Conservation (phyloP, 2,329 filamentous ascomycete species). For the Ceratocystis ficicola region DNA sequence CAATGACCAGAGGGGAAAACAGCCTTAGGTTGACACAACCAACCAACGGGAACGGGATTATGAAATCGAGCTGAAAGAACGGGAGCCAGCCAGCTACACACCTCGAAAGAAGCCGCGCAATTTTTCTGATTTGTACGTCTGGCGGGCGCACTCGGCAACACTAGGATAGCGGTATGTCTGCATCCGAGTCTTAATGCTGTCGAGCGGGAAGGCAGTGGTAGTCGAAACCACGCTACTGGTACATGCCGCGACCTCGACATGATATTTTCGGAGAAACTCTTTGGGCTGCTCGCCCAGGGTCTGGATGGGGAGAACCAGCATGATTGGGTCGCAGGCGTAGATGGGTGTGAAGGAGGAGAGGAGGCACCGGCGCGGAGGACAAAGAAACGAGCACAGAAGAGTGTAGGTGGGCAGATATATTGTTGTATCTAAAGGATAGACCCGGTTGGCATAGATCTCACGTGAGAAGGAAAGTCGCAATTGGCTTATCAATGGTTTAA, state of each 20-base stretch:
- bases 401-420: background rate
- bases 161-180: constrained; percentile 71
- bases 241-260: constrained; percentile 68
- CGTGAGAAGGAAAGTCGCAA: background rate
- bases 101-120: constrained; percentile 69
- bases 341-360: background rate
- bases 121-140: constrained; percentile 65
- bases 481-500: background rate
- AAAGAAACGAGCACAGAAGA: background rate
- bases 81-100: constrained; percentile 31
- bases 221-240: constrained; percentile 67
- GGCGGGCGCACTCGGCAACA: constrained; percentile 59
- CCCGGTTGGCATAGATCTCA: background rate
- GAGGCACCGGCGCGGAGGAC: background rate
- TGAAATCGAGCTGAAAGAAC: background rate
- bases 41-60: background rate
- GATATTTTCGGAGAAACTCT: constrained; percentile 37
- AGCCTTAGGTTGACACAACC: background rate
- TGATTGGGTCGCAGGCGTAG: constrained; percentile 11
- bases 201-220: constrained; percentile 69
- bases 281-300: constrained; percentile 19
- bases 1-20: background rate
- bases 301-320: constrained; percentile 17
- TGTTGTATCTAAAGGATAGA: background rate
- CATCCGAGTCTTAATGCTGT: constrained; percentile 83